These are phyloP conservation scores for Lichtheimia corymbifera DNA, from an alignment of 371 early-diverging fungal genomes.

Conservation along the genomic window DNA sequence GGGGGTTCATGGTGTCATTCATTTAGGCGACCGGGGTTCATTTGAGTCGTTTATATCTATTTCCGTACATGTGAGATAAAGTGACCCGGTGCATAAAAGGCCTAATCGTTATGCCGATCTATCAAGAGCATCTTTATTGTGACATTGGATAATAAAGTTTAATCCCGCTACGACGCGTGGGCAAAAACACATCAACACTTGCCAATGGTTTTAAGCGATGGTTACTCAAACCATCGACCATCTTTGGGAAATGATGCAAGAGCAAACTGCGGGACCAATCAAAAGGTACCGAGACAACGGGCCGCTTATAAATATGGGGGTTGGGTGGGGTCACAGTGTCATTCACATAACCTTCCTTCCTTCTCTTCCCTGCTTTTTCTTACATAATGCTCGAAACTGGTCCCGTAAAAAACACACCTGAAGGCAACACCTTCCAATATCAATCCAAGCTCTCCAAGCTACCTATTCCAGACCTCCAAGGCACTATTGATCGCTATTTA, in stretches of 20 bases:
- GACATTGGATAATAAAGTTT: too few relatives aligned
- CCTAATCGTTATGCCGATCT: conserved; percentile 12
- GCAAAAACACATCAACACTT: too few relatives aligned
- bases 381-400: conserved; percentile 9
- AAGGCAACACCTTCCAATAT: conserved; percentile 48
- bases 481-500: conserved; percentile 79
- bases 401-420: conserved; percentile 2
- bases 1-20: not conserved
- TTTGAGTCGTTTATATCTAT: too few relatives aligned
- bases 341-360: conserved; percentile 10
- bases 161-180: too few relatives aligned
- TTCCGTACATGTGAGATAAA: too few relatives aligned
- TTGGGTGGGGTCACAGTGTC: not conserved
- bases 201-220: too few relatives aligned
- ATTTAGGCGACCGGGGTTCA: too few relatives aligned
- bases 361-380: conserved; percentile 6
- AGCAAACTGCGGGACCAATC: conserved; percentile 11
- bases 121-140: too few relatives aligned
- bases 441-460: conserved; percentile 72
- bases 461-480: conserved; percentile 86
- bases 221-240: too few relatives aligned
- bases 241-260: conserved; percentile 1
- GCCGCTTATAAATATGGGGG: not conserved
- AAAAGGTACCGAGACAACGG: too few relatives aligned
- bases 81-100: conserved; percentile 3